Percentiles rank a stretch among this genome's conserved stretches.
Conservation (phyloP, 345 rosid genomes). For the Brassica carinata region DNA sequence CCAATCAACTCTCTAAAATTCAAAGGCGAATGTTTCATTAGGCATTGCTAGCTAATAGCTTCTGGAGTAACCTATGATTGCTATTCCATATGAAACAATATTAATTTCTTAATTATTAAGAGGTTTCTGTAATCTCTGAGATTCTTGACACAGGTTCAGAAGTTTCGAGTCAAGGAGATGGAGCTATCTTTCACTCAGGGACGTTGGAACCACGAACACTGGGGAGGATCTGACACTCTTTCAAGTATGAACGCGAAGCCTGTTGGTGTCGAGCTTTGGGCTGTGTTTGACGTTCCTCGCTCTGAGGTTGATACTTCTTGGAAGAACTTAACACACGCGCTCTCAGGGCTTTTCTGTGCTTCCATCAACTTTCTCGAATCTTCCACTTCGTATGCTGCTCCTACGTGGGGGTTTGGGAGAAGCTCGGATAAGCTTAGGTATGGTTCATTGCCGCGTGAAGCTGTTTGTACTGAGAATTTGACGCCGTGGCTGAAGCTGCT, state of each 20-base stretch:
- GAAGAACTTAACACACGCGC: constrained; percentile 87
- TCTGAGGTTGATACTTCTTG: constrained; percentile 76
- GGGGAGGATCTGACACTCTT: constrained; percentile 93
- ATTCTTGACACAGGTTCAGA: constrained; percentile 64
- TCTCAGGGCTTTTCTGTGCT: constrained; percentile 96
- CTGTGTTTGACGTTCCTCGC: constrained; percentile 80
- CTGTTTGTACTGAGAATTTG: constrained; percentile 96
- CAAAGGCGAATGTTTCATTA: too few relatives aligned
- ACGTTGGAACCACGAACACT: constrained; percentile 94
- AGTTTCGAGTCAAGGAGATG: constrained; percentile 80
- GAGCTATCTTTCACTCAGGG: constrained; percentile 97
- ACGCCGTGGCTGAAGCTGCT: constrained; percentile 98
- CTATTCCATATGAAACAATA: background rate
- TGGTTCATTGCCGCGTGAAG: constrained; percentile 94
- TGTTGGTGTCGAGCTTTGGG: constrained; percentile 97
- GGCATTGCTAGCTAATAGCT: background rate
- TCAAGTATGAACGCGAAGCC: constrained; percentile 93
- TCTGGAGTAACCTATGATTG: background rate
- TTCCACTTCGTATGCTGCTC: constrained; percentile 72
- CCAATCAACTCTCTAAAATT: too few relatives aligned
- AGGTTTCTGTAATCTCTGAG: constrained; percentile 10
- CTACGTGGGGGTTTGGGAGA: constrained; percentile 73
- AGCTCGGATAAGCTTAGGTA: constrained; percentile 68
- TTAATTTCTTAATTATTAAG: background rate
- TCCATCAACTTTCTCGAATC: constrained; percentile 92